A percentile compares a stretch with the other conserved stretches of the same genome.
phyloP scores from a whole-genome alignment of 2,329 filamentous ascomycete species.

The Westerdykella sp. region DNA sequence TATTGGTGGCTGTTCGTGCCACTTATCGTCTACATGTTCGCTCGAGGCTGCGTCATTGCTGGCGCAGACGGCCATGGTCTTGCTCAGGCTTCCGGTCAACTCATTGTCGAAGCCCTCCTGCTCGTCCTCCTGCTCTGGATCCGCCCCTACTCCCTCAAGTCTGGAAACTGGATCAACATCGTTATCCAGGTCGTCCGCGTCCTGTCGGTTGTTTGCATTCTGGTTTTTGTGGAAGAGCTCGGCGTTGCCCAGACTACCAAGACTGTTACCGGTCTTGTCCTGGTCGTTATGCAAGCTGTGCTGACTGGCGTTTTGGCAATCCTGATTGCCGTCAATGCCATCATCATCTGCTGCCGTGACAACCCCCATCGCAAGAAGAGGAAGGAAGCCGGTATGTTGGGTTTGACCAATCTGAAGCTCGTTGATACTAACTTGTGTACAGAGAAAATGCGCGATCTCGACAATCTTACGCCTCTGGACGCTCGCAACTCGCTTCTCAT shows the following conservation, averaged over 20 bases:
- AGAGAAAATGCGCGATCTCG: slow-evolving; percentile 75
- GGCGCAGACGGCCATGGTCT: slow-evolving; percentile 80
- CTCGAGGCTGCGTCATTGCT: slow-evolving; percentile 79
- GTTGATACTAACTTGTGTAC: slow-evolving; percentile 25
- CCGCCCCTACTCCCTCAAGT: slow-evolving; percentile 79
- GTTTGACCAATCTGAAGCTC: not conserved
- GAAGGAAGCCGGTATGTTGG: slow-evolving; percentile 76
- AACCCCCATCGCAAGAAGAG: slow-evolving; percentile 85
- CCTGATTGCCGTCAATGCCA: slow-evolving; percentile 80
- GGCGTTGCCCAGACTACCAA: slow-evolving; percentile 86
- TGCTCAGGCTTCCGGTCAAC: slow-evolving; percentile 69
- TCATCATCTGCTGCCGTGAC: slow-evolving; percentile 73
- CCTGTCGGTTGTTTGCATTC: slow-evolving; percentile 78
- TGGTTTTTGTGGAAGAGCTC: slow-evolving; percentile 91
- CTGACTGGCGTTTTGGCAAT: slow-evolving; percentile 79
- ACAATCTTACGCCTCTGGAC: slow-evolving; percentile 79
- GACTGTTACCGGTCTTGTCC: slow-evolving; percentile 85
- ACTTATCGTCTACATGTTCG: slow-evolving; percentile 81
- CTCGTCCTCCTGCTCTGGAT: slow-evolving; percentile 74
- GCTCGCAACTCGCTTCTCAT: slow-evolving; percentile 81
- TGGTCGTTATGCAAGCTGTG: slow-evolving; percentile 84
- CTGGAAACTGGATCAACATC: slow-evolving; percentile 89
- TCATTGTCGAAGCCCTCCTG: slow-evolving; percentile 76
- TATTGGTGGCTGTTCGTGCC: slow-evolving; percentile 99
- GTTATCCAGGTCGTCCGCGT: slow-evolving; percentile 84